Evolutionary conservation across 225 moss, liverwort and hornwort genomes (phyloP), one percentile per base, ranked within the genome.

Genomic region (Neckera pumila): DNA sequence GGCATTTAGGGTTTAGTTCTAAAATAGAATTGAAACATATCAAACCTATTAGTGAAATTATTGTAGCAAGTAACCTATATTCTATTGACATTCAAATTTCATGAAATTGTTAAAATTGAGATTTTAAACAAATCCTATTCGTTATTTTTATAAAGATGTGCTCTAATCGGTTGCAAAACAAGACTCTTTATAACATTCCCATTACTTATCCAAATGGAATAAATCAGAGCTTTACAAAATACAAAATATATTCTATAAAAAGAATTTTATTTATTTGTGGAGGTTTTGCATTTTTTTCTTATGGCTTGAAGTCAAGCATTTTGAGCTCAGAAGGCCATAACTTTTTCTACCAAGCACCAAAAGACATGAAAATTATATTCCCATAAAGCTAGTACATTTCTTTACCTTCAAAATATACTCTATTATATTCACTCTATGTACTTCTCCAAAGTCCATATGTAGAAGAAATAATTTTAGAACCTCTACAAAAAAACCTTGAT

Each of bases 221-320:
- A 6, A 42, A 71, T 67, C 1, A 42, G 9, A 71, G 34, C 1
- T n/a, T n/a, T 17, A 64, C 10, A 64, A 64, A 64, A 63, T 1
- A 18, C 17, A 34, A 34, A 64, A 64, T 34, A 17, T 64, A 9
- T 64, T 33, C 33, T 64, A 33, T 17, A 33, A 8, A 33, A 33
- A 33, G 17, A 33, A 33, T 33, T 33, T 31, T 17, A 5, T 26
- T 63, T 16, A 4, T 27, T 8, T 33, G 9, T 17, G 31, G 30
- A 20, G 9, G 16, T 63, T 63, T 63, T 63, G 8, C 31, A 34
- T 17, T 34, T 64, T 34, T 65, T 65, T 36, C 11, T 0, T 36
- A 2, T 5, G 0, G 5, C 2, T 2, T 0, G 2, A 10, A 34
- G 18, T 34, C 1, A 1, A 65, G 36, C 19, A 19, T 65, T 36